phyloP scores from a whole-genome alignment of 768 basidiomycete species.

The Ramaria rubella region DNA sequence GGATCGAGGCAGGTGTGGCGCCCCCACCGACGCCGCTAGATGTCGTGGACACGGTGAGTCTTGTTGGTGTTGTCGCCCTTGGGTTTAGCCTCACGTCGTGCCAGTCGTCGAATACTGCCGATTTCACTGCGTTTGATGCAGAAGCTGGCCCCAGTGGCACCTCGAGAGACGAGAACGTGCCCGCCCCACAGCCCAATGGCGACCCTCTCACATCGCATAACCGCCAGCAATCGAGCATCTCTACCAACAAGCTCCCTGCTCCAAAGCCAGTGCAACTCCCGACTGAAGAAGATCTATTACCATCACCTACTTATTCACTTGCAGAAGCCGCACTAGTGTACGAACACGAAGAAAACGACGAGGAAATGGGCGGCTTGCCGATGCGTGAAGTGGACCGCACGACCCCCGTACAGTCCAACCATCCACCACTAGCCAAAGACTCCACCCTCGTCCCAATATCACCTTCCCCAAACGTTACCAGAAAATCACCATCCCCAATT shows the following conservation, averaged over 20 bases:
- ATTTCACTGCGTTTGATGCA: background rate
- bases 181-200: background rate
- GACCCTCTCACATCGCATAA: background rate
- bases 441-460: conserved; percentile 10
- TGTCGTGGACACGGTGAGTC: background rate
- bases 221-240: background rate
- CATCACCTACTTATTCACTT: conserved; percentile 28
- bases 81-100: background rate
- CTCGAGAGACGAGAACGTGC: background rate
- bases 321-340: background rate
- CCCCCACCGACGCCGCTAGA: conserved; percentile 36
- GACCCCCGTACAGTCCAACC: background rate
- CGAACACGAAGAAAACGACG: background rate
- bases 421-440: conserved; percentile 9
- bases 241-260: conserved; percentile 37
- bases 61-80: background rate
- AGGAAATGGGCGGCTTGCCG: background rate
- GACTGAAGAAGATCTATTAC: conserved; percentile 50
- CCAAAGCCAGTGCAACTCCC: conserved; percentile 68
- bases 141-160: background rate
- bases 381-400: background rate
- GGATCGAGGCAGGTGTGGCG: conserved; percentile 76
- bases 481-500: background rate
- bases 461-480: conserved; percentile 11
- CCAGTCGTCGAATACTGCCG: background rate